Conservation (phyloP, 2,329 filamentous ascomycete genomes). For the Intubia oerlemansii region DNA sequence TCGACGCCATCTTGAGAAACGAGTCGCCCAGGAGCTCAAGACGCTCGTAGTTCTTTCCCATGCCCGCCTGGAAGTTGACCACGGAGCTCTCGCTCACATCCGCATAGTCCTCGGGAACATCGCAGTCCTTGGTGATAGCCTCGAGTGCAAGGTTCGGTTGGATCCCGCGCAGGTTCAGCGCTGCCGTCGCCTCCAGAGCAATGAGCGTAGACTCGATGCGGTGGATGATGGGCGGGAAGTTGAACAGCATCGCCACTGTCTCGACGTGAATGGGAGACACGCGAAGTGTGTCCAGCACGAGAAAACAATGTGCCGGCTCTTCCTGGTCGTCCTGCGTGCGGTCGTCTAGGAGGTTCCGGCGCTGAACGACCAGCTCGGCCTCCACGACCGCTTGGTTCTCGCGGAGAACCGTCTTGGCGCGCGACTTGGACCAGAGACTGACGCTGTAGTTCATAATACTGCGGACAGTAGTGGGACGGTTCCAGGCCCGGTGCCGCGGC, state of each 20-base stretch:
- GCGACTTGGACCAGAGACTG: constrained; percentile 47
- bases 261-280: constrained; percentile 52
- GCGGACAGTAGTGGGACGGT: constrained; percentile 14
- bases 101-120: constrained; percentile 56
- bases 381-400: constrained; percentile 63
- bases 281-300: constrained; percentile 57
- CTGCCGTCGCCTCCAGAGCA: constrained; percentile 48
- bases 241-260: constrained; percentile 50
- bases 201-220: constrained; percentile 68
- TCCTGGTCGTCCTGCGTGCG: constrained; percentile 25
- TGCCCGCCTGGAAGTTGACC: constrained; percentile 58
- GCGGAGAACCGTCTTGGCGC: constrained; percentile 29
- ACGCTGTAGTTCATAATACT: constrained; percentile 71
- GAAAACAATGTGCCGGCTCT: constrained; percentile 28
- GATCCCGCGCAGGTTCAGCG: constrained; percentile 39
- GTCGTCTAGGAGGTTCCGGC: constrained; percentile 68
- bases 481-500: constrained; percentile 22
- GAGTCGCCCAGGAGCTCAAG: constrained; percentile 86
- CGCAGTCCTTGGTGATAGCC: constrained; percentile 80
- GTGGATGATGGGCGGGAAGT: constrained; percentile 68
- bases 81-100: constrained; percentile 42
- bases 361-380: constrained; percentile 50
- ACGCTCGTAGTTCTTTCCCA: constrained; percentile 89
- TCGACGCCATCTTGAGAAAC: constrained; percentile 90
- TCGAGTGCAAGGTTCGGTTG: constrained; percentile 55